Evolutionary conservation across 1,284 basidiomycete species (phyloP).

Genomic region (Marasmius tenuissimus): DNA sequence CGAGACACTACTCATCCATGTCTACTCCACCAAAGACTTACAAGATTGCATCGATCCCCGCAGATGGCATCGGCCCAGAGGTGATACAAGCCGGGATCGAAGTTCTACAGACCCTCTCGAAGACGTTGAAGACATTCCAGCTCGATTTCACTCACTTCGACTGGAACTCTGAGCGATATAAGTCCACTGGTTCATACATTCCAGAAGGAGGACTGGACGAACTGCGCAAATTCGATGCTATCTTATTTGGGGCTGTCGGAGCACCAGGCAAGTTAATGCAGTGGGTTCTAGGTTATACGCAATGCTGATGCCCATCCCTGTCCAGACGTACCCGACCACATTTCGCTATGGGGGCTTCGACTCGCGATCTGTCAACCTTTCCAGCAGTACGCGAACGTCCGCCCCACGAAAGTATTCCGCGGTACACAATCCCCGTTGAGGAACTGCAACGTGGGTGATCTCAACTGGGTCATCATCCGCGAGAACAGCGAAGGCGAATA

Average conservation of each 20-base stretch:
- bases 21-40: slow-evolving; percentile 25
- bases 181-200: slow-evolving; percentile 32
- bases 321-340: slow-evolving; percentile 49
- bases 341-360: slow-evolving; percentile 55
- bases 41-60: slow-evolving; percentile 54
- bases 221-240: slow-evolving; percentile 33
- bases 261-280: slow-evolving; percentile 21
- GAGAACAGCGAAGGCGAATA: slow-evolving; percentile 64
- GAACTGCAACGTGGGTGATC: slow-evolving; percentile 31
- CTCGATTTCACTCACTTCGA: slow-evolving; percentile 37
- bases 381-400: slow-evolving; percentile 56
- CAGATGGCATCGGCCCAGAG: slow-evolving; percentile 52
- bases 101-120: slow-evolving; percentile 22
- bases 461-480: slow-evolving; percentile 53
- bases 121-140: slow-evolving; percentile 23
- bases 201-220: slow-evolving; percentile 34
- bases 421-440: slow-evolving; percentile 49
- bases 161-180: slow-evolving; percentile 32
- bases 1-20: not conserved
- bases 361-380: slow-evolving; percentile 52
- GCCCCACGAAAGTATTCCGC: slow-evolving; percentile 50
- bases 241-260: slow-evolving; percentile 23
- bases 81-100: slow-evolving; percentile 9
- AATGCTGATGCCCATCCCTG: slow-evolving; percentile 23
- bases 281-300: not conserved